Base-by-base conservation (phyloP, 2,329 filamentous ascomycete genomes). In the Teratosphaeria zuluensis region DNA sequence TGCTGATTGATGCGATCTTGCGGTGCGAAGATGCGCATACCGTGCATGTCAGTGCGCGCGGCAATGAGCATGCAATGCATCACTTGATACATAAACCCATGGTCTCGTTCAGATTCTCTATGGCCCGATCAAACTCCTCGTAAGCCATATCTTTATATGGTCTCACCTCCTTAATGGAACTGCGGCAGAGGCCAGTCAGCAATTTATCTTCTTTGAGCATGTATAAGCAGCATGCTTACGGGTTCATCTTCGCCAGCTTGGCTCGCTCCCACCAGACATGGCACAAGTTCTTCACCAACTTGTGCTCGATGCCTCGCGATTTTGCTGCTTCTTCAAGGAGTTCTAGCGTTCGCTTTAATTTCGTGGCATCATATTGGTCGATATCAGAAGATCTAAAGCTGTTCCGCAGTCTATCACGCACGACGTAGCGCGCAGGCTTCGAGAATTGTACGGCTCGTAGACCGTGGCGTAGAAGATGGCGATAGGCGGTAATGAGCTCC, bases 391-490 rank as follows among this genome's bases (percentile, higher is more conserved):
- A 64, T 16, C 75, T 81, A 68, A 89, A 89, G 9, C 81, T 55
- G 11, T n/a, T 21, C 30, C 76, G 75, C 21, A 78, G 64, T 38
- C 73, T 71, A 66, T 85, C 78, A 59, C 83, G 82, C 16, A 83
- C 77, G 3, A 81, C 76, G 72, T 78, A 86, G 57, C 88, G 84
- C 32, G 84, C 81, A 16, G 88, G 89, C 62, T 81, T 81, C 14
- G 88, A 82, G 75, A 84, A 89, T 63, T 87, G 84, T 24, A 92
- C 83, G 3, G 88, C 89, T 32, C 79, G 82, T n/a, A 92, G 78
- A 19, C 82, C 76, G 6, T 79, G 79, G 56, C 86, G 84, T 69
- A 88, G 87, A 35, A 94, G 78, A 59, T 82, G 77, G 61, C 89
- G 82, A 73, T 92, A 94, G 53, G 66, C 64, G 16, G 59, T 62